Conservation (phyloP, 2,329 filamentous ascomycete genomes). For the Drechslera avenae region DNA sequence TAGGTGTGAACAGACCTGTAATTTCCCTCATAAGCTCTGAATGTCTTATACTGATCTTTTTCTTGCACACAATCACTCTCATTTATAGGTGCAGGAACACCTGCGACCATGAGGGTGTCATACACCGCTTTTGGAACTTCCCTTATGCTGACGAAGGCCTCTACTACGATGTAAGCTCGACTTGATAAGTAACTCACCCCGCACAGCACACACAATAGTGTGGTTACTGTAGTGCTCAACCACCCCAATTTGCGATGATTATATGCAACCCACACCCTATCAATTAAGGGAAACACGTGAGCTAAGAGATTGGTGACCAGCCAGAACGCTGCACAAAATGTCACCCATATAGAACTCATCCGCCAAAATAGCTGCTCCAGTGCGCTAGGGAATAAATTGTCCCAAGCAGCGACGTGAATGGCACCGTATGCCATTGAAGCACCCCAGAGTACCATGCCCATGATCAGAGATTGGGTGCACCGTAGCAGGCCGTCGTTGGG, state of each 20-base stretch:
- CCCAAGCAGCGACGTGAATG: conserved; percentile 30
- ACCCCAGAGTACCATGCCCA: conserved; percentile 25
- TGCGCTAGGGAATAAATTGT: conserved; percentile 22
- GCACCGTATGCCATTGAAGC: conserved; percentile 26
- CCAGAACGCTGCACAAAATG: conserved; percentile 28
- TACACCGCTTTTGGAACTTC: conserved; percentile 20
- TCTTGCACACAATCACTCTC: too few species aligned
- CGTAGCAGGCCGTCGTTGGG: conserved; percentile 27
- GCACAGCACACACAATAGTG: not conserved
- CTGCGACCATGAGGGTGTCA: conserved; percentile 23
- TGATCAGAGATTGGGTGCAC: conserved; percentile 14
- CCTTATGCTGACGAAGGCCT: conserved; percentile 25
- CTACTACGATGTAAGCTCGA: conserved; percentile 25
- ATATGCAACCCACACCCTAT: conserved; percentile 18
- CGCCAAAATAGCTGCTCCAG: conserved; percentile 28
- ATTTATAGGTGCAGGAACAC: conserved; percentile 25
- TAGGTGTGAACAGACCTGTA: too few species aligned
- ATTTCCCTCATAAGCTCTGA: too few species aligned
- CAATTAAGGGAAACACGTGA: conserved; percentile 11
- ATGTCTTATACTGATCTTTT: too few species aligned
- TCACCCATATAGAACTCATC: conserved; percentile 20
- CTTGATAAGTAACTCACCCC: conserved; percentile 12
- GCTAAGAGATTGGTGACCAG: conserved; percentile 20
- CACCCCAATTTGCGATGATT: conserved; percentile 4
- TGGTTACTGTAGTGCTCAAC: not conserved